Percentiles rank a stretch among this genome's conserved stretches.
Conservation (phyloP, 176 grass and related monocot species). For the Lolium multiflorum region DNA sequence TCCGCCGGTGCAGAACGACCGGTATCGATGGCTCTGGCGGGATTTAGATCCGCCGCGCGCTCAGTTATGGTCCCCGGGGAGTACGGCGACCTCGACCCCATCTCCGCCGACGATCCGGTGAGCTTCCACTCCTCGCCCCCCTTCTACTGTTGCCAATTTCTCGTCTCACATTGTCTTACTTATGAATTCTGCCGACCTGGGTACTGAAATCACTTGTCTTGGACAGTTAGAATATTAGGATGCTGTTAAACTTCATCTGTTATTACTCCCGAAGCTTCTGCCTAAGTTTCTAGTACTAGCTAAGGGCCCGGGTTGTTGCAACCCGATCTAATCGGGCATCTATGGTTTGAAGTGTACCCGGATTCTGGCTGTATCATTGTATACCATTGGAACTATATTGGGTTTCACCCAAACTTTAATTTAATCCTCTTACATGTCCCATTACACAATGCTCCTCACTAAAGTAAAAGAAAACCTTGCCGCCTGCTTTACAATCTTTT, state of each 20-base stretch:
- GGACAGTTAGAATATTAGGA: not conserved
- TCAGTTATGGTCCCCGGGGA: conserved; percentile 23
- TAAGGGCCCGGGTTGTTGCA: not conserved
- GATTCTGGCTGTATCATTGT: not conserved
- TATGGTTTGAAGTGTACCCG: not conserved
- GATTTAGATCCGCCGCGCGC: not conserved
- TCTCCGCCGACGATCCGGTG: conserved; percentile 39
- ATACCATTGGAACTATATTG: too few species aligned
- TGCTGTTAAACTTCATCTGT: not conserved
- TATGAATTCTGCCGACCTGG: not conserved
- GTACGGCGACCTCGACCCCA: conserved; percentile 10
- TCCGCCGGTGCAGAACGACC: not conserved
- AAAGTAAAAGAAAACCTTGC: not conserved
- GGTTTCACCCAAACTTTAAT: not conserved
- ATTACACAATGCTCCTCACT: not conserved
- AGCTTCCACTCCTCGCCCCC: not conserved
- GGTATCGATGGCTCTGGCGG: not conserved
- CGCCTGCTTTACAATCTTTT: not conserved
- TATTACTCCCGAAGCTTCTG: not conserved
- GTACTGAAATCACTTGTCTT: not conserved
- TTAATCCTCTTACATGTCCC: not conserved
- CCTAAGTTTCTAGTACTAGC: not conserved
- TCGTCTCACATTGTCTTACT: not conserved
- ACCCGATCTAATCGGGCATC: not conserved
- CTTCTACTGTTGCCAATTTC: not conserved